Conservation (phyloP, 352 stramenopile species). For the Phytophthora boehmeriae region DNA sequence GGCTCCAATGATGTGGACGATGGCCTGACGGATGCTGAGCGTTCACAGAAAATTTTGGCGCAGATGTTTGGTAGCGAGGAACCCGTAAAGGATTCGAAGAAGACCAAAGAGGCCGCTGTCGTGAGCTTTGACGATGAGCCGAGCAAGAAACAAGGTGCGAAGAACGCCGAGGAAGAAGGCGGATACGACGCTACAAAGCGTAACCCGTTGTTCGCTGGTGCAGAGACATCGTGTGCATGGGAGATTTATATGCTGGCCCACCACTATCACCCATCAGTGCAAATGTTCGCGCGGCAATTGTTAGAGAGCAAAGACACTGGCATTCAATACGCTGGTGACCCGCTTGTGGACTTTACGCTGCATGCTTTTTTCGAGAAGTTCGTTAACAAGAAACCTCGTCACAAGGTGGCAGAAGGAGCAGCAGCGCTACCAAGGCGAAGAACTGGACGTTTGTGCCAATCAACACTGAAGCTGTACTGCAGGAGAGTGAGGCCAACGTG, state of each 20-base stretch:
- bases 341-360: conserved; percentile 97
- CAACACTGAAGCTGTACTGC: conserved; percentile 72
- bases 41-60: conserved; percentile 58
- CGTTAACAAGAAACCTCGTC: conserved; percentile 97
- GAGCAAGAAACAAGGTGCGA: neutral
- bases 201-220: conserved; percentile 85
- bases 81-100: conserved; percentile 18
- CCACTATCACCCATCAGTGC: conserved; percentile 98
- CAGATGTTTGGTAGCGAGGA: conserved; percentile 63
- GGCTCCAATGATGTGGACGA: conserved; percentile 39
- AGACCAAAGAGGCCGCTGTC: conserved; percentile 22
- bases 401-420: conserved; percentile 39
- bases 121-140: conserved; percentile 51
- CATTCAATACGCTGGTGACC: conserved; percentile 95
- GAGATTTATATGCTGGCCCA: conserved; percentile 91
- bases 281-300: conserved; percentile 90
- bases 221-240: conserved; percentile 87
- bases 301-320: conserved; percentile 48
- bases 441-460: conserved; percentile 75
- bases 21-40: conserved; percentile 55
- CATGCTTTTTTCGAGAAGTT: conserved; percentile 98
- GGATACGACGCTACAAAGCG: conserved; percentile 88
- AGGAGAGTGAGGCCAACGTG: conserved; percentile 64
- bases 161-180: conserved; percentile 23
- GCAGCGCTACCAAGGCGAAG: conserved; percentile 40